phyloP scores from a whole-genome alignment of 106 monocot genomes.

The Dendrobium officinale region DNA sequence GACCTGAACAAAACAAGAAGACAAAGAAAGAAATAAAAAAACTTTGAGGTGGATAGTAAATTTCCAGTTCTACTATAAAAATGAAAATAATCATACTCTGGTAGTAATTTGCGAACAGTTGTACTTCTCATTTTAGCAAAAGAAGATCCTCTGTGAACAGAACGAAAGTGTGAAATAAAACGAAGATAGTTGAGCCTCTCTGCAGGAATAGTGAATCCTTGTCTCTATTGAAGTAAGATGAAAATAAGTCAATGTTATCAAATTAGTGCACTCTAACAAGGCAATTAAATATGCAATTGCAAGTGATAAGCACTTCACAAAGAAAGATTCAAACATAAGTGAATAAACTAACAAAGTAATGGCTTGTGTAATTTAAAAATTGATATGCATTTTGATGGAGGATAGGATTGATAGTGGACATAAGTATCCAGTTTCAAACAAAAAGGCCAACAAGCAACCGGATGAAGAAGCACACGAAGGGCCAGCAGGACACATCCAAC shows the following conservation, averaged over 20 bases:
- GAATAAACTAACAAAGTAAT: background rate
- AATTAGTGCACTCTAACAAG: background rate
- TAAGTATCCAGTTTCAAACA: no score
- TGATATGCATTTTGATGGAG: no score
- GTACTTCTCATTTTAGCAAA: slow-evolving; percentile 93
- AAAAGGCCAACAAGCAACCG: no score
- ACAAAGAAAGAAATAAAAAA: slow-evolving; percentile 6
- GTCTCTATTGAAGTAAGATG: slow-evolving; percentile 31
- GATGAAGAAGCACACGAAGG: no score
- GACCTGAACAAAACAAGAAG: slow-evolving; percentile 42
- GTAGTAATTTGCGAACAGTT: slow-evolving; percentile 83
- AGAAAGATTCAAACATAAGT: background rate
- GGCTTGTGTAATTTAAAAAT: no score
- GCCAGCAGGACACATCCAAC: no score
- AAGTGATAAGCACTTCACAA: background rate
- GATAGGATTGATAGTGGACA: no score
- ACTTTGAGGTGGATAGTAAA: background rate
- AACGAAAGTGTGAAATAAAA: slow-evolving; percentile 82
- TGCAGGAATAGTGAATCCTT: slow-evolving; percentile 76
- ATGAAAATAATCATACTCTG: slow-evolving; percentile 67
- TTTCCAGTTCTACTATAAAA: background rate
- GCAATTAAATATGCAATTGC: background rate
- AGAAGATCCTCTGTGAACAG: slow-evolving; percentile 88
- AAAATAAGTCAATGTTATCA: slow-evolving; percentile 3
- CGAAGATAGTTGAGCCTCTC: slow-evolving; percentile 89